Evolutionary conservation across 495 filamentous ascomycete species (phyloP).

Genomic region (Corynascus novoguineensis): DNA sequence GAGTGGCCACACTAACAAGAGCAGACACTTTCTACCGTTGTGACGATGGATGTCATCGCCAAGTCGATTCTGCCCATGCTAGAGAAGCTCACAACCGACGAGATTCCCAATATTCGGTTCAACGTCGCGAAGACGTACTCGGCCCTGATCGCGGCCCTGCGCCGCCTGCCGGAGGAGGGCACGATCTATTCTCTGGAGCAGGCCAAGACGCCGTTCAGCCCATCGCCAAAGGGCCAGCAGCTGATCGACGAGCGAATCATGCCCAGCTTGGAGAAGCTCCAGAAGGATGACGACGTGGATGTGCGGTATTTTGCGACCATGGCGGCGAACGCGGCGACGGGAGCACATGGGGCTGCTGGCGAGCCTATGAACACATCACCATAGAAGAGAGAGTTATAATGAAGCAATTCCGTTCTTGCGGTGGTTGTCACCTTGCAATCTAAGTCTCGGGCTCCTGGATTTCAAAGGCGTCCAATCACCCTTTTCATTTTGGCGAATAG

Average conservation of each 20-base stretch:
- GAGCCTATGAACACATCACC: conserved; percentile 57
- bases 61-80: conserved; percentile 93
- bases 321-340: conserved; percentile 37
- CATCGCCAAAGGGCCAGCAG: conserved; percentile 69
- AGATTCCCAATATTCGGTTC: conserved; percentile 98
- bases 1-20: conserved; percentile 26
- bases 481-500: too few relatives aligned
- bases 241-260: conserved; percentile 83
- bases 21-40: conserved; percentile 88
- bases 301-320: conserved; percentile 86
- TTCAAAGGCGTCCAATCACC: too few relatives aligned
- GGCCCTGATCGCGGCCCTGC: conserved; percentile 79
- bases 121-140: conserved; percentile 97
- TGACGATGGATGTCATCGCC: conserved; percentile 85
- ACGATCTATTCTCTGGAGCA: conserved; percentile 83
- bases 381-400: conserved; percentile 39
- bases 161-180: conserved; percentile 79
- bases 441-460: too few relatives aligned
- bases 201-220: conserved; percentile 53
- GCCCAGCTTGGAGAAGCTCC: conserved; percentile 87
- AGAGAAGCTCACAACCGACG: conserved; percentile 83
- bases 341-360: conserved; percentile 34
- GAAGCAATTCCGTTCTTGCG: conserved; percentile 25
- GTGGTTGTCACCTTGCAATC: background rate
- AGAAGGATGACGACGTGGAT: conserved; percentile 95